These are phyloP conservation scores for Atalantia buxifolia DNA, from an alignment of 345 rosid species.

Conservation along the genomic window DNA sequence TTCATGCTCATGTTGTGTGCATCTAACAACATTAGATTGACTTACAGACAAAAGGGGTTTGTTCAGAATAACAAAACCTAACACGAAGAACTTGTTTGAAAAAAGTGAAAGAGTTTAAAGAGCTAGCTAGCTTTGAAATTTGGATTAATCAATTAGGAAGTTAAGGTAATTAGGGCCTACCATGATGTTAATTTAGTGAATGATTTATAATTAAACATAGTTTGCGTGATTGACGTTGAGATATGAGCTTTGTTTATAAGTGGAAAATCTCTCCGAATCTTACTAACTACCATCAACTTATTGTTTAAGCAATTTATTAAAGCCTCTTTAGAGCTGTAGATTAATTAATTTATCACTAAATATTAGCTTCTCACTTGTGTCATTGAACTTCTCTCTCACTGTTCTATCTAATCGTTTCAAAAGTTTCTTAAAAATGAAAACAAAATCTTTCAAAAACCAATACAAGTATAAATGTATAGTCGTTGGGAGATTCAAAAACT, in stretches of 20 bases:
- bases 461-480: too few relatives aligned
- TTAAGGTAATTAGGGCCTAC: conserved; percentile 10
- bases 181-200: neutral
- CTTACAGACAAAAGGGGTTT: conserved; percentile 1
- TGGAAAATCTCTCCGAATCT: conserved; percentile 61
- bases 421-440: neutral
- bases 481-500: too few relatives aligned
- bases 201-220: conserved; percentile 30
- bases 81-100: conserved; percentile 10
- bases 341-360: neutral
- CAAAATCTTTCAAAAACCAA: too few relatives aligned
- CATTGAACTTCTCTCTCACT: neutral
- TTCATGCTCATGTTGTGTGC: neutral
- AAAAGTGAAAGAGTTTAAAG: neutral
- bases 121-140: neutral
- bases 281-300: conserved; percentile 56
- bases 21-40: neutral
- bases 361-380: neutral
- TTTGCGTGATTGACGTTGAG: conserved; percentile 84
- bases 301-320: neutral
- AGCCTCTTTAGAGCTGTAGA: neutral
- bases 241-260: conserved; percentile 30
- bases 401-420: neutral
- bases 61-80: conserved; percentile 26
- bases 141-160: neutral